A percentile compares a stretch with the other conserved stretches of the same genome.
These are phyloP conservation scores for Helichrysum umbraculigerum DNA, from an alignment of 129 eudicot genomes.

Conservation along the genomic window DNA sequence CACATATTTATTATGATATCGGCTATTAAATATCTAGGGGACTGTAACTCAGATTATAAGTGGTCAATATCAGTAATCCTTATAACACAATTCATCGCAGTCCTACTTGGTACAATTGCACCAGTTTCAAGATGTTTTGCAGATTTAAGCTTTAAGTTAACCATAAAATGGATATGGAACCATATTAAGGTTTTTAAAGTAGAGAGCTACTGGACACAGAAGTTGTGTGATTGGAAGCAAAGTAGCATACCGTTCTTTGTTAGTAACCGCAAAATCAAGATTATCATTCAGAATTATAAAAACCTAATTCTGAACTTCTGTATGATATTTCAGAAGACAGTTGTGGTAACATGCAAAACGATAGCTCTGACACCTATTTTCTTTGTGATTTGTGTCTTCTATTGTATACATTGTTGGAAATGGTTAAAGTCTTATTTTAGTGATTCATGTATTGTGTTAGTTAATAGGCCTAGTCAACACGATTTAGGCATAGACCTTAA, in stretches of 20 bases:
- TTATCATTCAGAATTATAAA: conserved; percentile 13
- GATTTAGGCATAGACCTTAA: neutral
- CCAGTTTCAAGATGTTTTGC: conserved; percentile 17
- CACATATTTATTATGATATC: neutral
- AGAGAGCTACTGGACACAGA: conserved; percentile 39
- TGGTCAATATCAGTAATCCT: conserved; percentile 6
- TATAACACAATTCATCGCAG: neutral
- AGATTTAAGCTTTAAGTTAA: conserved; percentile 7
- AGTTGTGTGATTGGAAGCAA: conserved; percentile 34
- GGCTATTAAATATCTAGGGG: neutral
- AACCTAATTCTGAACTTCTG: neutral
- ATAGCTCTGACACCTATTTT: conserved; percentile 1
- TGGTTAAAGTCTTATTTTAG: neutral
- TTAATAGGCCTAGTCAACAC: neutral
- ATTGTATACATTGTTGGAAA: conserved; percentile 3
- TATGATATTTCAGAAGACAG: conserved; percentile 22
- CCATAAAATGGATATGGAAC: neutral
- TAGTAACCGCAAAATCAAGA: conserved; percentile 9
- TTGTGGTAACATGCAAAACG: conserved; percentile 41
- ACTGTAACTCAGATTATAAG: neutral
- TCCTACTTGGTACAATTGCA: conserved; percentile 2
- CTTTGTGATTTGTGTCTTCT: neutral
- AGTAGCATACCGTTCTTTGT: conserved; percentile 1
- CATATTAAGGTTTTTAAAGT: neutral
- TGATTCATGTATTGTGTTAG: neutral